Percentiles rank a stretch among this genome's conserved stretches.
Conservation (phyloP, 108 stramenopile genomes). For the Parmales sp. region DNA sequence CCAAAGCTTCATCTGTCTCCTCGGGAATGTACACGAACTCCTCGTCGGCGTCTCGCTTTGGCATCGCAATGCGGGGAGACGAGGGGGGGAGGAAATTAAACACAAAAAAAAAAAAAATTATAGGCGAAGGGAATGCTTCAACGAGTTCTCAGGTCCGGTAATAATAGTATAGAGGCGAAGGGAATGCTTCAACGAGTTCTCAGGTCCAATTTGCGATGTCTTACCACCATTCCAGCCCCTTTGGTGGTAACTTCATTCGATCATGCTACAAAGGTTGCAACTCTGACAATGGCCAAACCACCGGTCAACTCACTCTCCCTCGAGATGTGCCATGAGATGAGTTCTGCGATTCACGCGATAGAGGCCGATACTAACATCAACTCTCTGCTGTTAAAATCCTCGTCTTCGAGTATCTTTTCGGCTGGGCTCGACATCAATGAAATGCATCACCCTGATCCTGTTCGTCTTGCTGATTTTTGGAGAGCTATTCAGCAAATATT, state of each 20-base stretch:
- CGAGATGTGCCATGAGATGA: constrained; percentile 62
- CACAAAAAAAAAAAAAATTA: background rate
- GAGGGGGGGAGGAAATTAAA: background rate
- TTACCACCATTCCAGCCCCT: background rate
- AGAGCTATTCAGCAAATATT: constrained; percentile 62
- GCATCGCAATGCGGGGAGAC: background rate
- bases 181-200: background rate
- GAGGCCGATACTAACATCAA: constrained; percentile 41
- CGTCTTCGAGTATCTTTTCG: constrained; percentile 54
- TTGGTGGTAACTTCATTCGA: constrained; percentile 49
- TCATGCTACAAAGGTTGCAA: constrained; percentile 57
- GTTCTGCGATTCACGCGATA: constrained; percentile 40
- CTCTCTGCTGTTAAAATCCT: constrained; percentile 29
- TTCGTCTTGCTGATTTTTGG: constrained; percentile 59
- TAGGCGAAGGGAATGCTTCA: background rate
- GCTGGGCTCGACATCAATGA: constrained; percentile 71
- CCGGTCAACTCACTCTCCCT: constrained; percentile 72
- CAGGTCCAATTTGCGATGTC: background rate
- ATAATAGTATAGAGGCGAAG: background rate
- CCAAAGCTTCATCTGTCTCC: too few species aligned
- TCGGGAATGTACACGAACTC: too few species aligned
- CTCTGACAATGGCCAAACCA: constrained; percentile 55
- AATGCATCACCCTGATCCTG: constrained; percentile 46
- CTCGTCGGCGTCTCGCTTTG: too few species aligned
- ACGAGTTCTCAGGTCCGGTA: background rate